Base-by-base conservation (phyloP, 2,329 filamentous ascomycete species). In the Hawksworthiomyces lignivorus region DNA sequence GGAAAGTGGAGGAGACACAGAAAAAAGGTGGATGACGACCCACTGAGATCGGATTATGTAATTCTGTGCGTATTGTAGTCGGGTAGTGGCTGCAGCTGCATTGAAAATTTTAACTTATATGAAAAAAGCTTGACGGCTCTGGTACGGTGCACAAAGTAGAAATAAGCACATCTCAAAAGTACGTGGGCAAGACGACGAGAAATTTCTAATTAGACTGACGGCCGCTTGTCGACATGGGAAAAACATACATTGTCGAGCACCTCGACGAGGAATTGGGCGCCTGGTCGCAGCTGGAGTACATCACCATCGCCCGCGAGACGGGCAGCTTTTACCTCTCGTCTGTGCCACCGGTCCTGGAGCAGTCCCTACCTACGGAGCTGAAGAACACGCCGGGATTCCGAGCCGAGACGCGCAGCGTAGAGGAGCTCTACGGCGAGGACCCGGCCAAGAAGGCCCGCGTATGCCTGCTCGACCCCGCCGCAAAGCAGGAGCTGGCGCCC, bases 271-370 rank as follows among this genome's bases (percentile, higher is more conserved):
- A 98, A 64, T 75, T 98, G 22, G 92, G 94, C 26, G 77, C 80
- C 30, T 98, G 92, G 92, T 97, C 92, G 19, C 80, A 87, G 50
- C 77, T 97, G 40, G 92, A 98, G 68, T 98, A 98, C 67, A 69
- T 79, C 42, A 77, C 84, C 56, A 96, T 98, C 59, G 87, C 87
- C 39, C 70, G 75, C 47, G 92, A 98, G 69, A 87, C 84, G 39
- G 77, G 80, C 42, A 71, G 70, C 39, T 95, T 97, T 61, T 77
- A 87, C 51, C 76, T 95, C 45, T 94, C 87, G 24, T 94, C 86
- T 22, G 74, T 95, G 33, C 84, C 88, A 7, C 56, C 72, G 9
- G 72, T 69, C 6, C 75, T 95, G 62, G 20, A 22, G 21, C 15
- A 20, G 14, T 71, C 78, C 46, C 70, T 94, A 30, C 79, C 80